Percentiles rank a stretch among this genome's conserved stretches.
phyloP scores from a whole-genome alignment of 164 flowering plant species.

The Piper betle region DNA sequence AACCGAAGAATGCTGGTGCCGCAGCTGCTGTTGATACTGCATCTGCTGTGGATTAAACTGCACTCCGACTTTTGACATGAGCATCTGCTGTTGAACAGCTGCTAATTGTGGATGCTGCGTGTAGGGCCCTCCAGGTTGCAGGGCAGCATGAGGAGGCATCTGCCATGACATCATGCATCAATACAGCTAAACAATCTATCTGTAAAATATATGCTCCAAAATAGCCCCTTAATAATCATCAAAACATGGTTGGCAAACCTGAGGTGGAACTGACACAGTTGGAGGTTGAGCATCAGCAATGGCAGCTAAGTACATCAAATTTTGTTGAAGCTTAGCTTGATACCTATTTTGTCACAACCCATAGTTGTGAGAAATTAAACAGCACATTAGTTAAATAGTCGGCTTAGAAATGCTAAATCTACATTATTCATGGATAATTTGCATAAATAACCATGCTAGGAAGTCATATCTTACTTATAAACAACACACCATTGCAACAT shows the following conservation, averaged over 20 bases:
- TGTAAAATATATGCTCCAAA: too few species aligned
- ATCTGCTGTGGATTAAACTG: slow-evolving; percentile 62
- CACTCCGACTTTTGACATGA: slow-evolving; percentile 27
- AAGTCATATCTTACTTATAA: too few species aligned
- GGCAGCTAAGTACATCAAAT: slow-evolving; percentile 95
- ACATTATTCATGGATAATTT: too few species aligned
- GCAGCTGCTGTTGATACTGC: slow-evolving; percentile 50
- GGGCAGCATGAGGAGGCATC: slow-evolving; percentile 72
- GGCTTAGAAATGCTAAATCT: too few species aligned
- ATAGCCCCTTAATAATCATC: not conserved
- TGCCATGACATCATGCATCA: slow-evolving; percentile 22
- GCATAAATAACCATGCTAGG: too few species aligned
- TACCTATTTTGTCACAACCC: slow-evolving; percentile 36
- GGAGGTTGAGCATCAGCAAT: slow-evolving; percentile 98
- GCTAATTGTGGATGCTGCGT: slow-evolving; percentile 84
- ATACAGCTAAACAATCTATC: not conserved
- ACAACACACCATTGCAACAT: too few species aligned
- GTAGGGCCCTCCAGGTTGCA: slow-evolving; percentile 77
- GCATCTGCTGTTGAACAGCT: slow-evolving; percentile 50
- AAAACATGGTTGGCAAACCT: slow-evolving; percentile 23
- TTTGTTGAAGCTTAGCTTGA: slow-evolving; percentile 91
- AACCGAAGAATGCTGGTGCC: slow-evolving; percentile 36
- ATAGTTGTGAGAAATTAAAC: too few species aligned
- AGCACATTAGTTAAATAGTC: too few species aligned
- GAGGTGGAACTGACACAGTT: slow-evolving; percentile 47